phyloP scores from a whole-genome alignment of 176 grass and related monocot genomes.

The Raddia distichophylla region DNA sequence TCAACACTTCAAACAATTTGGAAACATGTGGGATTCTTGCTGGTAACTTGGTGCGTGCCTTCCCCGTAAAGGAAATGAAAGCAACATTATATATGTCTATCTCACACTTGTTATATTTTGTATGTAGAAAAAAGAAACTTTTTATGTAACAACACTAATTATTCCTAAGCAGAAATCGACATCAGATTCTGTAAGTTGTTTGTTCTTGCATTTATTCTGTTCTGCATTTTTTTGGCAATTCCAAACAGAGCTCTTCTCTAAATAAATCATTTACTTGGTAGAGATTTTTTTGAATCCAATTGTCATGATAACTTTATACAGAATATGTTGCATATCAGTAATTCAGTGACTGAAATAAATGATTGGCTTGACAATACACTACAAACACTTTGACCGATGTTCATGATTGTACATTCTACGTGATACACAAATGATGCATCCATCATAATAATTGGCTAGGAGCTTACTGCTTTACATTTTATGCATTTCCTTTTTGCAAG shows the following conservation, averaged over 20 bases:
- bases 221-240: too few species aligned
- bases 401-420: constrained; percentile 19
- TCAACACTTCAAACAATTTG: too few species aligned
- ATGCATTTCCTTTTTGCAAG: not conserved
- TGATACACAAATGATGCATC: constrained; percentile 12
- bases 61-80: not conserved
- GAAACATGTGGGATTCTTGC: too few species aligned
- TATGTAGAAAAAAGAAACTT: too few species aligned
- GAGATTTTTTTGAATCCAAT: too few species aligned
- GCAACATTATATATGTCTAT: too few species aligned
- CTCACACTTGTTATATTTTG: too few species aligned
- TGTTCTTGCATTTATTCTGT: too few species aligned
- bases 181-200: constrained; percentile 57
- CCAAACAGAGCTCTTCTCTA: too few species aligned
- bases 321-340: constrained; percentile 9
- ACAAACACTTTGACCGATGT: not conserved
- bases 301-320: not conserved
- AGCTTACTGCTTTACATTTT: not conserved
- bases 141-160: not conserved
- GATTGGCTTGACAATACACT: constrained; percentile 20
- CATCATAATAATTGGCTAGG: not conserved
- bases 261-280: too few species aligned
- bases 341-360: not conserved
- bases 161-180: constrained; percentile 96
- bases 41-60: constrained; percentile 71